phyloP scores from a whole-genome alignment of 768 basidiomycete genomes.

The Naganishia onofrii region DNA sequence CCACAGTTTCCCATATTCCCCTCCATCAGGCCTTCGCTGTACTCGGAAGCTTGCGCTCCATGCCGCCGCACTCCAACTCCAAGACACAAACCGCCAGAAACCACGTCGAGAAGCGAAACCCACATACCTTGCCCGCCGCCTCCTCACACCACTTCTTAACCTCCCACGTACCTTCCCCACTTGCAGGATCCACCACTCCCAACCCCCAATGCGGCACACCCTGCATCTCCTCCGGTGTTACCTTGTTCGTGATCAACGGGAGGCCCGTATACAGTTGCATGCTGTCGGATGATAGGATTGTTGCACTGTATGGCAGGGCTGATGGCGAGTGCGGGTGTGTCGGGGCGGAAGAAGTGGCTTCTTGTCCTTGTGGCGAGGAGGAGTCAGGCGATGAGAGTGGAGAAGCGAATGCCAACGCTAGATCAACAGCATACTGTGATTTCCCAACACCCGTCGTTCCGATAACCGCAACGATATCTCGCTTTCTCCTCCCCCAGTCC shows the following conservation, averaged over 20 bases:
- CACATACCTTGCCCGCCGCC: slow-evolving; percentile 69
- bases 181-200: slow-evolving; percentile 72
- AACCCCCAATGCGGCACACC: slow-evolving; percentile 87
- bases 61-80: no score
- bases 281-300: slow-evolving; percentile 87
- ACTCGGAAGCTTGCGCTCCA: no score
- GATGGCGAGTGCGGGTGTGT: slow-evolving; percentile 1
- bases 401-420: neutral
- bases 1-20: no score
- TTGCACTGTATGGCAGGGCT: no score
- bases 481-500: no score
- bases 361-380: neutral
- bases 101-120: no score
- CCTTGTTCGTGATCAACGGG: slow-evolving; percentile 92
- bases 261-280: slow-evolving; percentile 95
- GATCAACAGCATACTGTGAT: slow-evolving; percentile 69
- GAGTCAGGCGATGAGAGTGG: no score
- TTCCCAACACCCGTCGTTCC: slow-evolving; percentile 96
- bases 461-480: slow-evolving; percentile 74
- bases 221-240: slow-evolving; percentile 68
- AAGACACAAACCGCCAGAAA: no score
- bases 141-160: slow-evolving; percentile 70
- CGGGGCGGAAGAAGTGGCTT: no score
- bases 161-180: slow-evolving; percentile 60
- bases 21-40: no score